A percentile compares a stretch with the other conserved stretches of the same genome.
phyloP scores from a whole-genome alignment of 495 filamentous ascomycete genomes.

The Penicillium antarcticum region DNA sequence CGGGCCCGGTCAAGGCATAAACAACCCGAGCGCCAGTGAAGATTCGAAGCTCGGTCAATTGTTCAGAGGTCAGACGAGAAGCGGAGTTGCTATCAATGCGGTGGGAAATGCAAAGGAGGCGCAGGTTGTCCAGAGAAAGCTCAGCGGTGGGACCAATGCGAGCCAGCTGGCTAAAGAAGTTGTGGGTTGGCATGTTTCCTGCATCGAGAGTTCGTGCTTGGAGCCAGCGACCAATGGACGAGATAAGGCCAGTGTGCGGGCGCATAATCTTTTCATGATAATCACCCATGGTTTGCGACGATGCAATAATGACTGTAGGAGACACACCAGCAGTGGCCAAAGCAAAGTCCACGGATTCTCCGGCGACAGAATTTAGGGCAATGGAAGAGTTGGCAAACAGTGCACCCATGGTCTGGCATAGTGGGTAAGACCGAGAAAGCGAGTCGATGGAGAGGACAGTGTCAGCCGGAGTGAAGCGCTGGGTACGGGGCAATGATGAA shows the following conservation, averaged over 20 bases:
- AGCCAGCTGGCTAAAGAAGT: slow-evolving; percentile 38
- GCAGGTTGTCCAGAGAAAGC: slow-evolving; percentile 66
- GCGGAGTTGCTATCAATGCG: slow-evolving; percentile 30
- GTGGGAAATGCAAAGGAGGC: slow-evolving; percentile 46
- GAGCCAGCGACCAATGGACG: slow-evolving; percentile 63
- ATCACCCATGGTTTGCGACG: slow-evolving; percentile 65
- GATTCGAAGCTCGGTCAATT: slow-evolving; percentile 73
- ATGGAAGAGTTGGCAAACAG: slow-evolving; percentile 80
- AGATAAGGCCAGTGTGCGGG: slow-evolving; percentile 47
- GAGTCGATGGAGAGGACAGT: slow-evolving; percentile 86
- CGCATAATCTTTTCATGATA: slow-evolving; percentile 57
- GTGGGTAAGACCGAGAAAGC: slow-evolving; percentile 72
- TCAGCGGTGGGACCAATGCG: slow-evolving; percentile 62
- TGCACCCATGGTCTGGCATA: slow-evolving; percentile 76
- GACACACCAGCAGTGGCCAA: slow-evolving; percentile 68
- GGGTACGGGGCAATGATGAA: slow-evolving; percentile 64
- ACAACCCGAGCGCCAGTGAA: slow-evolving; percentile 78
- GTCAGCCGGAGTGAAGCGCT: slow-evolving; percentile 70
- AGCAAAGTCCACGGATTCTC: slow-evolving; percentile 63
- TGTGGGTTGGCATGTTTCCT: slow-evolving; percentile 60
- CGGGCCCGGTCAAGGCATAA: slow-evolving; percentile 78
- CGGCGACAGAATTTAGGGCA: slow-evolving; percentile 84
- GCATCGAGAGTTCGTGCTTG: slow-evolving; percentile 64
- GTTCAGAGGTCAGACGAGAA: slow-evolving; percentile 55
- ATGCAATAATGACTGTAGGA: slow-evolving; percentile 81